Evolutionary conservation across 2,329 filamentous ascomycete species (phyloP), one percentile per base, ranked within the genome.

Genomic region (Colletotrichum shisoi): DNA sequence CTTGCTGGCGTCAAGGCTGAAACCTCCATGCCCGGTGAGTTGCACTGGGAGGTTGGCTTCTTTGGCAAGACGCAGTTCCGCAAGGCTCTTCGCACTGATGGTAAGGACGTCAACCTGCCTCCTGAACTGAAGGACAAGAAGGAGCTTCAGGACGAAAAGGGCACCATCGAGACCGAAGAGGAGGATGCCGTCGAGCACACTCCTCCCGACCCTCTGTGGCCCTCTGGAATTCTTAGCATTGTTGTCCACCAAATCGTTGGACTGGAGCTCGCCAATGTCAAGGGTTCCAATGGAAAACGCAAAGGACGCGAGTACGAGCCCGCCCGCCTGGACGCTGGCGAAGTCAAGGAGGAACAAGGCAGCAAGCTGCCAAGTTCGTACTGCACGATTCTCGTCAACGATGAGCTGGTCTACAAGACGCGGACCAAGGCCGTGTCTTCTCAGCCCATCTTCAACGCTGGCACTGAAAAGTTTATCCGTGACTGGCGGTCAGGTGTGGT

Each of bases 1-100:
- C 86, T 98, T 1, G 83, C 87, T 34, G 94, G 94, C 12, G 88
- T 96, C 80, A 91, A 95, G 72, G 89, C 92, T 24, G 93, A 90
- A 13, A 94, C 88, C 71, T 86, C 87, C 57, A 98, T 98, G 93
- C 95, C 95, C 0, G 94, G 95, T 34, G 90, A 97, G 74, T 84
- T 99, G 45, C 89, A 96, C 75, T 98, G 94, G 94, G 94, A 97
- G 77, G 93, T 98, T 53, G 95, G 94, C 7, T 98, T 91, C 80
- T 98, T 97, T 73, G 89, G 90, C 72, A 97, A 97, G 80, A 93
- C 94, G 1, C 88, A 93, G 71, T 93, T 97, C 80, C 87, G 94
- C 61, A 87, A 89, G 70, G 92, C 93, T 13, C 83, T 98, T 52
- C 87, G 92, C 46, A 97, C 93, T 0, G 91, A 96, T 74, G 94